Percentiles rank a stretch among this genome's conserved stretches.
Conservation (phyloP, 495 filamentous ascomycete genomes). For the Hypoxylon lienhwacheense region DNA sequence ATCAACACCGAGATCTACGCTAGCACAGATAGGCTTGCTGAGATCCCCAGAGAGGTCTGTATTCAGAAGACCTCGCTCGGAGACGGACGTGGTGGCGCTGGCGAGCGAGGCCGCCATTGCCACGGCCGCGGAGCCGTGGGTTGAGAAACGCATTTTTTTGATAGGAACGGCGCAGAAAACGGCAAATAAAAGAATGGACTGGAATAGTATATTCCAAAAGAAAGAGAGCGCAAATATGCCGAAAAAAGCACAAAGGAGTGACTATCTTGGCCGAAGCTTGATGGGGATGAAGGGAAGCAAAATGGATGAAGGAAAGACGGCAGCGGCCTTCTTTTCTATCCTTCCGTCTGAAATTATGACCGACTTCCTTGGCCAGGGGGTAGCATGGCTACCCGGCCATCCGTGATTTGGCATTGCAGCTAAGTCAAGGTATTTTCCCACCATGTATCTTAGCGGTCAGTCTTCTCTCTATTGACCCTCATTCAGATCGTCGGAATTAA, state of each 20-base stretch:
- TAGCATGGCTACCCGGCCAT: constrained; percentile 21
- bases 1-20: constrained; percentile 31
- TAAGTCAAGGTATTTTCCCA: constrained; percentile 7
- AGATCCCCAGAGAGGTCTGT: constrained; percentile 31
- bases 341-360: constrained; percentile 31
- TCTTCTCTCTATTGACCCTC: constrained; percentile 23
- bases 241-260: constrained; percentile 38
- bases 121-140: constrained; percentile 38
- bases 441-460: constrained; percentile 22
- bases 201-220: constrained; percentile 36
- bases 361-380: constrained; percentile 25
- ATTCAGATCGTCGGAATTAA: constrained; percentile 35
- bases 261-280: constrained; percentile 36
- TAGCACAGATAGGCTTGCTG: constrained; percentile 32
- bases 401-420: constrained; percentile 26
- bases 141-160: constrained; percentile 37
- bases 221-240: constrained; percentile 36
- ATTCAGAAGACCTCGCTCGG: constrained; percentile 28
- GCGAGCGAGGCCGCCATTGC: constrained; percentile 39
- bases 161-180: constrained; percentile 17
- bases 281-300: constrained; percentile 32
- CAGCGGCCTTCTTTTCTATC: constrained; percentile 36
- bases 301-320: constrained; percentile 12
- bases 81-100: constrained; percentile 31
- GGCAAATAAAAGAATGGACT: constrained; percentile 40